Base-by-base conservation (phyloP, 31 red algal genomes). In the Asparagopsis taxiformis region DNA sequence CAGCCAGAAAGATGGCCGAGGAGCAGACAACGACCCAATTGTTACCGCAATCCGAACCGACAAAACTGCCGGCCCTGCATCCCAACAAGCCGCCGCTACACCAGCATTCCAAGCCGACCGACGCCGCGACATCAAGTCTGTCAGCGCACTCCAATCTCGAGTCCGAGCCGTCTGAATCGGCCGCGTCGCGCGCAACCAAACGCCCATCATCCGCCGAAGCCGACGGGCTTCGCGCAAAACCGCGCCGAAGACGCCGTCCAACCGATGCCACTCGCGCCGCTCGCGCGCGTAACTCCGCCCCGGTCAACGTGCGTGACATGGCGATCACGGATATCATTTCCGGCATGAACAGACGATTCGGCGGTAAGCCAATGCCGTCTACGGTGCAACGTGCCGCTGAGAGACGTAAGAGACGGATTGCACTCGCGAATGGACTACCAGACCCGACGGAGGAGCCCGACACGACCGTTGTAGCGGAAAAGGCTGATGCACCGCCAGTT, bases 271-370 rank as follows among this genome's bases (percentile, higher is more conserved):
- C 29, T 22, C 35, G 31, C 13, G 10, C 46, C 49, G 19, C 58
- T 23, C 35, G 54, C 33, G 6, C 35, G 6, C 52, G 59, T 26
- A n/a, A 34, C 28, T 29, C 19, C 13, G 49, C 60, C 0, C 17
- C 38, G 36, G 31, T 61, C 33, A 49, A 50, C 76, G 53, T 26
- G 17, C 64, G 79, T 28, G 48, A 91, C 29, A 73, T 79, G 37
- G 72, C 74, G 2, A 48, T 89, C 5, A 89, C 71, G 30, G 85
- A 89, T 13, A 68, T 89, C 15, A 79, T 89, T 25, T 55, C 61
- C 2, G 59, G 68, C 44, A 73, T 79, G 52, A 62, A 59, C 15
- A 49, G 59, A 25, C 66, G 85, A 13, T 37, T 44, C 29, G 75
- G 75, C 29, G 58, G 38, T 0, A 51, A 72, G 25, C 73, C 41